Conservation (phyloP, 495 filamentous ascomycete species). For the Xylaria bambusicola region DNA sequence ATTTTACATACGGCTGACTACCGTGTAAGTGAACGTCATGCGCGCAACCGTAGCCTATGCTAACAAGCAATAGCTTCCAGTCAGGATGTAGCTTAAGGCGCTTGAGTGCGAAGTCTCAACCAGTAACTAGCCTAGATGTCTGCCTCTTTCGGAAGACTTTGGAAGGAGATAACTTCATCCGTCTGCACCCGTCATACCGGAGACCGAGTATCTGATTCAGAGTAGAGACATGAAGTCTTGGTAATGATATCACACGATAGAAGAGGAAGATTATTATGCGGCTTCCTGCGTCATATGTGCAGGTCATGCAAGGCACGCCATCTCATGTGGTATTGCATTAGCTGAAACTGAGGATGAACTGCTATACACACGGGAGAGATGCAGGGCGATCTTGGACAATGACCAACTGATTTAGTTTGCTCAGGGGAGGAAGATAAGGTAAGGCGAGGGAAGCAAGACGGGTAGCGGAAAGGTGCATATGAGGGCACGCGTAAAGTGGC, state of each 20-base stretch:
- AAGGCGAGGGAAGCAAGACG: neutral
- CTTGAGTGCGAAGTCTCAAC: too few species aligned
- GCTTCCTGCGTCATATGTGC: neutral
- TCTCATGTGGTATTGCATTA: slow-evolving; percentile 1
- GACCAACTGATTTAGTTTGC: neutral
- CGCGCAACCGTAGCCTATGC: too few species aligned
- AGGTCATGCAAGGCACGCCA: neutral
- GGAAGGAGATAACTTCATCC: neutral
- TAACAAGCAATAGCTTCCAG: too few species aligned
- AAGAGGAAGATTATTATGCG: neutral
- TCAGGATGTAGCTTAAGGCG: too few species aligned
- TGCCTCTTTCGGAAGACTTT: neutral
- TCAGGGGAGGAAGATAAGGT: neutral
- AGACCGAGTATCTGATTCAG: neutral
- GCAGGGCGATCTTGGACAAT: neutral
- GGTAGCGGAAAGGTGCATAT: neutral
- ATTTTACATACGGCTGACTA: too few species aligned
- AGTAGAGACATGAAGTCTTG: neutral
- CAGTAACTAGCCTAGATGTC: too few species aligned
- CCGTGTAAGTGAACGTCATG: too few species aligned
- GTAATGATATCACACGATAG: neutral
- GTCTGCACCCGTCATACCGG: neutral
- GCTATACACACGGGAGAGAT: neutral
- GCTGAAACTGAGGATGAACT: neutral
- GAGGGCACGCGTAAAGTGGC: neutral